phyloP scores from a whole-genome alignment of 805 yeast species.

The Komagataella ulmi region DNA sequence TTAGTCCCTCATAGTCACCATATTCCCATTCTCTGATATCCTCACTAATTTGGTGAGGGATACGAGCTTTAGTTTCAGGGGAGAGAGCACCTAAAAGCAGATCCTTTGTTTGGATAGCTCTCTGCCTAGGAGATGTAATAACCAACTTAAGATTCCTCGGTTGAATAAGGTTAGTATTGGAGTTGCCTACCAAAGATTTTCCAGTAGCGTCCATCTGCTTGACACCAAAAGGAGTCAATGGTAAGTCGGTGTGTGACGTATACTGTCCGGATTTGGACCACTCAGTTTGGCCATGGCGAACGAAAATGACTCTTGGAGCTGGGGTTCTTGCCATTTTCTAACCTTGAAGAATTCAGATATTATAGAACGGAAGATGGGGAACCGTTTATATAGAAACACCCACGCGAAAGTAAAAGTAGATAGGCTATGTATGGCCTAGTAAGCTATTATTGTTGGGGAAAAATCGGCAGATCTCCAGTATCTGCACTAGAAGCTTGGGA shows the following conservation, averaged over 20 bases:
- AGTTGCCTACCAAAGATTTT: conserved; percentile 43
- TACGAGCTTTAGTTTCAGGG: conserved; percentile 24
- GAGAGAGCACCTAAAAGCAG: conserved; percentile 41
- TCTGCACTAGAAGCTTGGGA: not conserved
- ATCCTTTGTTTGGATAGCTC: conserved; percentile 69
- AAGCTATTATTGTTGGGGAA: not conserved
- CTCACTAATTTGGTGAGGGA: conserved; percentile 38
- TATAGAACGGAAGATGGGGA: not conserved
- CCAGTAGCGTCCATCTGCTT: conserved; percentile 70
- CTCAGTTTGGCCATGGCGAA: conserved; percentile 86
- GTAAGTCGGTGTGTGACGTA: conserved; percentile 77
- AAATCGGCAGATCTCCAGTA: not conserved
- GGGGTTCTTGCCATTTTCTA: conserved; percentile 14
- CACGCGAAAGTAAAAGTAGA: not conserved
- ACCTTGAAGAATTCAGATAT: not conserved
- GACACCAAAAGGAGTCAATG: conserved; percentile 67
- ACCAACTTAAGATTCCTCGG: conserved; percentile 51
- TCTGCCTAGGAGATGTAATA: conserved; percentile 66
- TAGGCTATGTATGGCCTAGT: not conserved
- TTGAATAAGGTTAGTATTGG: conserved; percentile 40
- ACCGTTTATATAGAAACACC: not conserved
- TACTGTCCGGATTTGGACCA: conserved; percentile 94
- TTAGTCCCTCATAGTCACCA: conserved; percentile 86
- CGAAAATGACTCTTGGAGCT: conserved; percentile 57
- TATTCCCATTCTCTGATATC: conserved; percentile 92